These are phyloP conservation scores for Dryadomyces quercivorus DNA, from an alignment of 2,329 filamentous ascomycete species.

Conservation along the genomic window DNA sequence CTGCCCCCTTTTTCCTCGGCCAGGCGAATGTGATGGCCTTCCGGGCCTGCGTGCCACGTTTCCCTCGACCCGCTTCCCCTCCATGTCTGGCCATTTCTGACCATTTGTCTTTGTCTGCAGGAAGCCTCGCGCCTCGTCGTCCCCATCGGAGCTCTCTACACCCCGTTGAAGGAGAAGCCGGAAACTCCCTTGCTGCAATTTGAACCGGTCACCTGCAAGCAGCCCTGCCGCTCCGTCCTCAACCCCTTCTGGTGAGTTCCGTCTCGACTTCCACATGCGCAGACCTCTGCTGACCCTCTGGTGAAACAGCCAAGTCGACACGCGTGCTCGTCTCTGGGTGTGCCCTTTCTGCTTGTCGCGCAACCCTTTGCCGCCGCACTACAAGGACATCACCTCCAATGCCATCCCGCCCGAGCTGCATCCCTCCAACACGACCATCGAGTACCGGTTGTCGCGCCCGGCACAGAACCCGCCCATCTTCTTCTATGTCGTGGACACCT, in stretches of 20 bases:
- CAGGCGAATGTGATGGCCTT: neutral
- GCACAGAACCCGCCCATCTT: slow-evolving; percentile 82
- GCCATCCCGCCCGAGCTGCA: slow-evolving; percentile 76
- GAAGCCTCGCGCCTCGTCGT: slow-evolving; percentile 92
- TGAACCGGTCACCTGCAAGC: slow-evolving; percentile 93
- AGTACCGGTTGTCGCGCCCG: slow-evolving; percentile 69
- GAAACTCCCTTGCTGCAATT: slow-evolving; percentile 85
- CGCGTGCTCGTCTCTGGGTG: slow-evolving; percentile 75
- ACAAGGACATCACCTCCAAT: slow-evolving; percentile 79
- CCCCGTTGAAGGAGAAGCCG: slow-evolving; percentile 86
- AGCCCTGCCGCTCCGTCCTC: slow-evolving; percentile 86
- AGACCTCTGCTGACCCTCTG: slow-evolving; percentile 1
- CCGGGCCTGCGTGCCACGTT: neutral
- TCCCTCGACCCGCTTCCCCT: neutral
- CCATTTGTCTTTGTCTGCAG: slow-evolving; percentile 26
- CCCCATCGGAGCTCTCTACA: slow-evolving; percentile 92
- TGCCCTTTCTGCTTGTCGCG: slow-evolving; percentile 79
- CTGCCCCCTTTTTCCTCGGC: neutral
- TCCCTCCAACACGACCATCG: slow-evolving; percentile 75
- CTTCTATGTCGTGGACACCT: slow-evolving; percentile 77
- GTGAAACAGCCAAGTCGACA: slow-evolving; percentile 59
- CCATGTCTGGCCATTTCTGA: neutral
- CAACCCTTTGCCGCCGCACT: slow-evolving; percentile 72
- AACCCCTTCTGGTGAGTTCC: slow-evolving; percentile 82
- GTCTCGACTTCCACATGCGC: neutral